Evolutionary conservation across 192 early-diverging fungal species (phyloP).

Genomic region (Entrophospora sp.): DNA sequence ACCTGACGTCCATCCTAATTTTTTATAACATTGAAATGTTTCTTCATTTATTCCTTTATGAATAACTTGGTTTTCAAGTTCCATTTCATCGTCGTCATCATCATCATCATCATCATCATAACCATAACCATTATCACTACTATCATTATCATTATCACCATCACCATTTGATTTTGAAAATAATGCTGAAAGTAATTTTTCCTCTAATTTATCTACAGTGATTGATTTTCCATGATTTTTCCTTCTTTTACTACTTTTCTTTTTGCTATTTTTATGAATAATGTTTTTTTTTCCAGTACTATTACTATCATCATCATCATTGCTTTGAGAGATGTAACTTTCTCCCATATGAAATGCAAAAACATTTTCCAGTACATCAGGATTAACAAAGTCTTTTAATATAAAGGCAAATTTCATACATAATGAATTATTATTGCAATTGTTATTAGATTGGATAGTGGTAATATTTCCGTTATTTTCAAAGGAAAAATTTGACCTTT

Average conservation of each 20-base stretch:
- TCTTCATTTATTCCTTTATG: slow-evolving; percentile 5
- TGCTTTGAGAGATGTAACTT: not conserved
- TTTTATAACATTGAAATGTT: not conserved
- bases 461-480: not conserved
- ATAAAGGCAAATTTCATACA: slow-evolving; percentile 10
- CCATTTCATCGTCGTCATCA: not conserved
- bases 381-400: not conserved
- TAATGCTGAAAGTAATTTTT: too few species aligned
- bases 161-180: too few species aligned
- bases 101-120: not conserved
- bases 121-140: not conserved
- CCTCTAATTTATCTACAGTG: too few species aligned
- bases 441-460: not conserved
- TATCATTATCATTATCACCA: not conserved
- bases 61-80: not conserved
- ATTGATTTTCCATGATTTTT: too few species aligned
- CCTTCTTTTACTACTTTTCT: too few species aligned
- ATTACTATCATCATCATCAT: not conserved
- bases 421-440: slow-evolving; percentile 13
- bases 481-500: too few species aligned
- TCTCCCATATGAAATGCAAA: slow-evolving; percentile 19
- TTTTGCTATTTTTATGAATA: not conserved
- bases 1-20: slow-evolving; percentile 31
- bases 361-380: slow-evolving; percentile 2
- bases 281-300: not conserved